phyloP scores from a whole-genome alignment of 2,329 filamentous ascomycete species.

The Claviceps capensis region DNA sequence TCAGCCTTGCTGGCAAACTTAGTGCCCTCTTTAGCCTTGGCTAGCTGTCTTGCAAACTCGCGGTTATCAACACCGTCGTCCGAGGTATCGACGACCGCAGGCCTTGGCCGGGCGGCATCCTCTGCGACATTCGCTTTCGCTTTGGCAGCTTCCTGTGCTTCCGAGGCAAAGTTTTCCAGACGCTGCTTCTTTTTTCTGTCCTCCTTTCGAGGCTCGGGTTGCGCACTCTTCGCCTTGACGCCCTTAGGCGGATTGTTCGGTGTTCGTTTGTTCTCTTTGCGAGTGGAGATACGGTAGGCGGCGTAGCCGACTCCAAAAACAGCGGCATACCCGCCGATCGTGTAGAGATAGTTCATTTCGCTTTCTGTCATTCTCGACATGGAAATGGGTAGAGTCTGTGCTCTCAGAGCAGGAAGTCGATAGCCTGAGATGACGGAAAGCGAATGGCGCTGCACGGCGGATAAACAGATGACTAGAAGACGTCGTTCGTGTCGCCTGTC shows the following conservation, averaged over 20 bases:
- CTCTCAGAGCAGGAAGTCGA: not conserved
- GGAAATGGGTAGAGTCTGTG: not conserved
- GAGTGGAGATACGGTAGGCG: conserved; percentile 22
- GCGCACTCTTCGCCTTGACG: conserved; percentile 12
- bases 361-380: conserved; percentile 18
- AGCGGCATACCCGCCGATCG: conserved; percentile 23
- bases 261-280: conserved; percentile 19
- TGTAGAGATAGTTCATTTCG: conserved; percentile 22
- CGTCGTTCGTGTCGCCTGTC: not conserved
- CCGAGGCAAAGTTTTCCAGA: conserved; percentile 25
- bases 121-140: conserved; percentile 17
- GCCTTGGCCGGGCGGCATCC: conserved; percentile 1
- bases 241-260: conserved; percentile 15
- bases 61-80: conserved; percentile 54
- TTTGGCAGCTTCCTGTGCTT: conserved; percentile 24
- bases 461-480: not conserved
- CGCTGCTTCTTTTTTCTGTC: conserved; percentile 34
- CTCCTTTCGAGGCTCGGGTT: conserved; percentile 24
- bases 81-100: conserved; percentile 24
- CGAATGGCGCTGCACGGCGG: not conserved
- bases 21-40: conserved; percentile 56
- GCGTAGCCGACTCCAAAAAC: conserved; percentile 22
- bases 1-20: conserved; percentile 40
- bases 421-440: not conserved
- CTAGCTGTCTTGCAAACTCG: conserved; percentile 64